These are phyloP conservation scores for Drechslera avenae DNA, from an alignment of 2,329 filamentous ascomycete species.

Conservation along the genomic window DNA sequence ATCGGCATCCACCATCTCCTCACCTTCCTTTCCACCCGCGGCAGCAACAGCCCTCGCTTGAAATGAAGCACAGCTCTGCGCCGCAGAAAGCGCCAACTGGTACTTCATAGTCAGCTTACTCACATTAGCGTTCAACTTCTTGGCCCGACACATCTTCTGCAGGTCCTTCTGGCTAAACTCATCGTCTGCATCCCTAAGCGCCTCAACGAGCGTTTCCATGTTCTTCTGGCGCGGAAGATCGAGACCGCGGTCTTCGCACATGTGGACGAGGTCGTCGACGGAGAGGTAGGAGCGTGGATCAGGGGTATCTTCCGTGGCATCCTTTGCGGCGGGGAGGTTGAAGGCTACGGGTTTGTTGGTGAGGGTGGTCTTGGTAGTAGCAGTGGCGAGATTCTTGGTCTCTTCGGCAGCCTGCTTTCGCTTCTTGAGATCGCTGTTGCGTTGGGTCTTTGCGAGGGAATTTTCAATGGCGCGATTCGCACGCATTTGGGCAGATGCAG, in stretches of 20 bases:
- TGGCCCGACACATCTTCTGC: slow-evolving; percentile 27
- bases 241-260: slow-evolving; percentile 31
- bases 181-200: slow-evolving; percentile 31
- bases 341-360: not conserved
- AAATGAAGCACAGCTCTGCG: slow-evolving; percentile 25
- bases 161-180: slow-evolving; percentile 25
- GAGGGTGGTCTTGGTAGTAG: not conserved
- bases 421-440: slow-evolving; percentile 26
- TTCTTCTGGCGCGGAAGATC: slow-evolving; percentile 8
- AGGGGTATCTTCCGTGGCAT: slow-evolving; percentile 15
- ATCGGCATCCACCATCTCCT: not conserved
- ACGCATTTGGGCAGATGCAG: slow-evolving; percentile 25
- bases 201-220: slow-evolving; percentile 28
- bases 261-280: slow-evolving; percentile 24
- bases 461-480: slow-evolving; percentile 23
- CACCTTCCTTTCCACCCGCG: slow-evolving; percentile 3
- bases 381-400: slow-evolving; percentile 3
- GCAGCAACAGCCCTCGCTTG: slow-evolving; percentile 12
- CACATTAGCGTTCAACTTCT: slow-evolving; percentile 27
- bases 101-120: slow-evolving; percentile 33
- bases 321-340: slow-evolving; percentile 7
- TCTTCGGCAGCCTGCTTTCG: slow-evolving; percentile 4
- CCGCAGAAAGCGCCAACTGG: slow-evolving; percentile 33
- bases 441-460: slow-evolving; percentile 18
- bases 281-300: slow-evolving; percentile 36